phyloP scores from a whole-genome alignment of 352 stramenopile genomes.

The Pseudoperonospora humuli region DNA sequence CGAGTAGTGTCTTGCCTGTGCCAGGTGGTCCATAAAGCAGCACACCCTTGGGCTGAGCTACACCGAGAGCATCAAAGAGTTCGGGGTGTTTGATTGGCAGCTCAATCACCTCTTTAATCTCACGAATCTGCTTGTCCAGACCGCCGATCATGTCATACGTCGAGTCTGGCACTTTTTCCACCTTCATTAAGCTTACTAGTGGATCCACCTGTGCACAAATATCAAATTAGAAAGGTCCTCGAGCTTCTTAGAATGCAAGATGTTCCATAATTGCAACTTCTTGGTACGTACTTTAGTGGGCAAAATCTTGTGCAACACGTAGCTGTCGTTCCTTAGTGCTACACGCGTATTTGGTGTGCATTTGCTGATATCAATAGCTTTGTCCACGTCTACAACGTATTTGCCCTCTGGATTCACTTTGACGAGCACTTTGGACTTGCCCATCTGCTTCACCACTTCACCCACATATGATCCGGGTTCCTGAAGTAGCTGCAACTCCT shows the following conservation, averaged over 20 bases:
- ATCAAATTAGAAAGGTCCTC: slow-evolving; percentile 8
- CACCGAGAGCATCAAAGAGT: slow-evolving; percentile 97
- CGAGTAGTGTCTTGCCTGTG: slow-evolving; percentile 98
- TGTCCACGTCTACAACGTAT: slow-evolving; percentile 99
- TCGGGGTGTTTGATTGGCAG: slow-evolving; percentile 99
- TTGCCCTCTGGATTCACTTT: slow-evolving; percentile 99
- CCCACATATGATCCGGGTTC: slow-evolving; percentile 98
- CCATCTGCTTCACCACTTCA: slow-evolving; percentile 99
- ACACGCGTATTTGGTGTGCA: slow-evolving; percentile 98
- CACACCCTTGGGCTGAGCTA: slow-evolving; percentile 95
- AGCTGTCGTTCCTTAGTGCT: slow-evolving; percentile 98
- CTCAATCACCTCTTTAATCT: slow-evolving; percentile 99
- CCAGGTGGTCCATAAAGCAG: slow-evolving; percentile 96
- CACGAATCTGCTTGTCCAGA: slow-evolving; percentile 98
- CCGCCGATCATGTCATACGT: slow-evolving; percentile 99
- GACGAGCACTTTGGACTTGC: slow-evolving; percentile 99
- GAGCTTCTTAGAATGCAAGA: no score
- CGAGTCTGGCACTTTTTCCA: slow-evolving; percentile 99
- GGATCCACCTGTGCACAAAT: slow-evolving; percentile 55
- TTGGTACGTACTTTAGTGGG: slow-evolving; percentile 92
- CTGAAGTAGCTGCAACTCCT: slow-evolving; percentile 98
- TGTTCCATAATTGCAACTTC: no score
- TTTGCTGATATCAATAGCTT: slow-evolving; percentile 93
- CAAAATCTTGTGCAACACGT: slow-evolving; percentile 99
- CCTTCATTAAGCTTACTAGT: slow-evolving; percentile 91